Evolutionary conservation across 2,329 filamentous ascomycete genomes (phyloP), one percentile per base, ranked within the genome.

Genomic region (Sporothrix humicola): DNA sequence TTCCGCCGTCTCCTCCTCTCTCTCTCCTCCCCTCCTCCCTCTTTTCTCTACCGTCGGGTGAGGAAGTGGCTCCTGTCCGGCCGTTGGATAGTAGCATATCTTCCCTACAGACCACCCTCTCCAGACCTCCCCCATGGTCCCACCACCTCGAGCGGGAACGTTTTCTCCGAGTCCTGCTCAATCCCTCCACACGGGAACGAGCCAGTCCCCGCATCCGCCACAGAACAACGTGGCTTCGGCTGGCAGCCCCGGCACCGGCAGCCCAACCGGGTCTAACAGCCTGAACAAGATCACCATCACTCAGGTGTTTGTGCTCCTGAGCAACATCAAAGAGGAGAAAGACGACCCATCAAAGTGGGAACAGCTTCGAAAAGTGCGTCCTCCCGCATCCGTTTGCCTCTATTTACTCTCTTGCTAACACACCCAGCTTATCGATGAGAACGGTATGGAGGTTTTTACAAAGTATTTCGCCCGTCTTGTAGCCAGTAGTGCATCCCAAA

Each of bases 391-490:
- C 26, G 13, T 8, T 4, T 31, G 5, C 46, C 13, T 17, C 13
- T 20, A 42, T 20, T 17, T n/a, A 5, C 20, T 42, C n/a, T 13
- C 50, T 50, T 20, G 9, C n/a, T 9, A 23, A 13, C 37, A 10
- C 10, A 31, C 44, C 23, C 77, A 97, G 93, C 91, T 98, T 82
- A 92, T 98, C 85, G 92, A 97, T 89, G 95, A 95, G 80, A 92
- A 97, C 94, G 95, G 95, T 81, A 99, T 99, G 95, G 97, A 99
- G 87, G 94, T 98, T 81, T 98, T 95, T 82, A 91, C 93, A 75
- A 97, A 95, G 86, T 98, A 96, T 83, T 97, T 99, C 84, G 91
- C 94, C 83, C 93, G 95, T 83, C 87, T 98, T 81, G 90, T 99
- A 80, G 92, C 92, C 83, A 91, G 92, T 84, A 98, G 98, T 90